phyloP scores from a whole-genome alignment of 768 basidiomycete genomes.

The Fistulinella prunicolor region DNA sequence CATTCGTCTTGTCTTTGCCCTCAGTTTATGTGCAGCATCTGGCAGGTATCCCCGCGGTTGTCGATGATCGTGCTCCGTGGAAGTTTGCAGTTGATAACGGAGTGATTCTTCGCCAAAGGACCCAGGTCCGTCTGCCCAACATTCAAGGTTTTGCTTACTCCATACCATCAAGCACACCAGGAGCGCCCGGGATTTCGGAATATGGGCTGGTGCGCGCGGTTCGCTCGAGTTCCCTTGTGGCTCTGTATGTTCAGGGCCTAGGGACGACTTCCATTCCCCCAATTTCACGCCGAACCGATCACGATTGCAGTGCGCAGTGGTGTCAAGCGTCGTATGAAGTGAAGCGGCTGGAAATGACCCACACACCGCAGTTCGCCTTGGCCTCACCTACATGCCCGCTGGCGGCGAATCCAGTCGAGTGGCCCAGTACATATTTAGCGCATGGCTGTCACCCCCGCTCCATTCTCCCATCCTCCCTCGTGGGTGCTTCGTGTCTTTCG shows the following conservation, averaged over 20 bases:
- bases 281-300: constrained; percentile 2
- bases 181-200: background rate
- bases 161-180: no score
- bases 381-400: no score
- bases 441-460: background rate
- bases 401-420: no score
- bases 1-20: background rate
- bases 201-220: background rate
- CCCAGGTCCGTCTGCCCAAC: no score
- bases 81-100: no score
- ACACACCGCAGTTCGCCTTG: no score
- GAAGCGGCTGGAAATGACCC: no score
- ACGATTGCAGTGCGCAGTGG: constrained; percentile 15
- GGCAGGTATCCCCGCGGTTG: background rate
- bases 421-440: constrained; percentile 15
- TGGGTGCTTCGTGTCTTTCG: constrained; percentile 6
- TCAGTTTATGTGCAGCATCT: background rate
- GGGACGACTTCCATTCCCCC: constrained; percentile 21
- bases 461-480: constrained; percentile 6
- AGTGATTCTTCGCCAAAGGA: no score
- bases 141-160: no score
- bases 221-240: background rate
- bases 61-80: background rate
- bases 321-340: background rate
- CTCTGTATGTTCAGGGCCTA: background rate